Base-by-base conservation (phyloP, 768 basidiomycete genomes). In the Tulasnella sp. region DNA sequence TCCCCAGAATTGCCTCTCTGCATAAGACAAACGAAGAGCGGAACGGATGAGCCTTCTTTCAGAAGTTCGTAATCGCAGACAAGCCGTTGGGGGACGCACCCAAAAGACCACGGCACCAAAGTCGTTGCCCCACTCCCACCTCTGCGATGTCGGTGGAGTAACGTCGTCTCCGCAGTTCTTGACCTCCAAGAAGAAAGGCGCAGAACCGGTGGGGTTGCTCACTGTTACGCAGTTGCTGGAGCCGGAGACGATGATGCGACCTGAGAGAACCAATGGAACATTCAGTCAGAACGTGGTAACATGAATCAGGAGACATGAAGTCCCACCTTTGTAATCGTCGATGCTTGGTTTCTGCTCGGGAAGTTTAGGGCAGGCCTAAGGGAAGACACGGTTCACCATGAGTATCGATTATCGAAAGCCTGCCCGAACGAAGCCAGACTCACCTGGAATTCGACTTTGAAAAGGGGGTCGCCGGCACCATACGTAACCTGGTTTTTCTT, bases 171-270 rank as follows among this genome's bases (percentile, higher is more conserved):
- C 60, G 28, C 60, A 64, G 3, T 64, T 64, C 7, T 31, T 34
- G 12, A 64, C 60, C 3, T 6, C 28, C 60, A 64, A 16, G 60
- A 64, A 64, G 60, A 64, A 64, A 7, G 60, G 60, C n/a, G n/a
- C 60, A 31, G 60, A n/a, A 64, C 60, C 60, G 60, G 4, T 64
- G n/a, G 60, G 60, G 11, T 64, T 64, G 60, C 24, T 64, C 60
- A 64, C 60, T 14, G 60, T 64, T 18, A 64, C 4, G 60, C 60
- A 64, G 60, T 64, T 64, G 31, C 28, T 64, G 60, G 60, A 31
- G 60, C 60, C 60, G 60, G 60, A 64, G 24, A 64, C 31, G 60
- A 64, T 31, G 60, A 64, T 64, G 60, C 60, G 60, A 16, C 60
- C 60, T 64, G 60, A 64, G 16, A 28, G 5, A 64, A 64, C 60